phyloP scores from a whole-genome alignment of 371 early-diverging fungal species.

The Rhizomucor pusillus region DNA sequence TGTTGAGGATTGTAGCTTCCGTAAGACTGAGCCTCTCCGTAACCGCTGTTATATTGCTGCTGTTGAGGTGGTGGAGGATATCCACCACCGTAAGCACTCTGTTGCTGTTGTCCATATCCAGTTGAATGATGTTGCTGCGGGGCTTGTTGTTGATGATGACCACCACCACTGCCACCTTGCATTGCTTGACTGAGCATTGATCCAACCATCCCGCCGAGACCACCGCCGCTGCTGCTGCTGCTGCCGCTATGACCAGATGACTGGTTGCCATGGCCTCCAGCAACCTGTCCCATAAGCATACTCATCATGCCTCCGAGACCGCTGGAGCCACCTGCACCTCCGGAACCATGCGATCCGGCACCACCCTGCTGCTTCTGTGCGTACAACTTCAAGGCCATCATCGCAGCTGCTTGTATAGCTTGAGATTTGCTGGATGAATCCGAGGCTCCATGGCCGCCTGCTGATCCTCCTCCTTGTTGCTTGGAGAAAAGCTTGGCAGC shows the following conservation, averaged over 20 bases:
- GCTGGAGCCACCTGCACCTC: conserved; percentile 15
- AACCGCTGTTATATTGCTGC: too few species aligned
- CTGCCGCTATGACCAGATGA: conserved; percentile 8
- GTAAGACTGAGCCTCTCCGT: too few species aligned
- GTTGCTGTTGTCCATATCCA: too few species aligned
- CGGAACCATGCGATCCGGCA: conserved; percentile 12
- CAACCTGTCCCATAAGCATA: conserved; percentile 25
- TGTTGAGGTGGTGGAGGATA: too few species aligned
- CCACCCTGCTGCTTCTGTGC: conserved; percentile 39
- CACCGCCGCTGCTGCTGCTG: conserved; percentile 10
- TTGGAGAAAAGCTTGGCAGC: conserved; percentile 47
- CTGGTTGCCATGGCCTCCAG: conserved; percentile 16
- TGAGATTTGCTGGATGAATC: conserved; percentile 24
- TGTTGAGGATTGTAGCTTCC: conserved; percentile 4
- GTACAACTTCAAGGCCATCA: conserved; percentile 51
- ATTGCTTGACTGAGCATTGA: conserved; percentile 19
- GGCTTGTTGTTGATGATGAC: conserved; percentile 17
- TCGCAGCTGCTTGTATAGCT: conserved; percentile 47
- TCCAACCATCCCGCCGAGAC: conserved; percentile 32
- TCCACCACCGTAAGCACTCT: too few species aligned
- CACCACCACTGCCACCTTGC: conserved; percentile 1
- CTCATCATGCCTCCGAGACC: conserved; percentile 26
- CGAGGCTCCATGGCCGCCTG: conserved; percentile 1
- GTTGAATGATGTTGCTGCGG: not conserved
- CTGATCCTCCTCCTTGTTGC: conserved; percentile 14